Percentiles rank a stretch among this genome's conserved stretches.
Conservation (phyloP, 208 protist genomes). For the Acanthamoeba lenticulata region DNA sequence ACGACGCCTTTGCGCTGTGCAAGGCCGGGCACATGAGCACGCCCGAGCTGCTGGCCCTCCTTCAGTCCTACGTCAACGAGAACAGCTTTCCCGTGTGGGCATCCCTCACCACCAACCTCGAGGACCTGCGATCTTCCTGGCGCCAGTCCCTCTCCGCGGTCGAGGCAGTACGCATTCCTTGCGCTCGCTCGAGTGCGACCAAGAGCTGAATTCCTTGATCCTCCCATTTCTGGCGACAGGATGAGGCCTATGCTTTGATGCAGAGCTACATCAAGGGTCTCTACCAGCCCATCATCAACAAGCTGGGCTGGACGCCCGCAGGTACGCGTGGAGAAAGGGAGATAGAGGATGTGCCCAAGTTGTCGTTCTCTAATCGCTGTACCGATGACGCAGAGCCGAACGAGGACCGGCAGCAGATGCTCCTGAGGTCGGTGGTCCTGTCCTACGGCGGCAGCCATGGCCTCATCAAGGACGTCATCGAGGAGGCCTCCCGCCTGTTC, state of each 20-base stretch:
- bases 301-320: constrained; percentile 17
- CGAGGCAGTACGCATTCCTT: background rate
- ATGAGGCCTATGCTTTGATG: background rate
- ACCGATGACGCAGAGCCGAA: background rate
- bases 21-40: constrained; percentile 62
- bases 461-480: constrained; percentile 11
- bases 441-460: constrained; percentile 28
- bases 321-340: background rate
- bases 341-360: too few relatives aligned
- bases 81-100: constrained; percentile 42
- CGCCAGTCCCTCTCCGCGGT: background rate
- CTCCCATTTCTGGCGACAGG: background rate
- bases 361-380: background rate
- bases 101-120: constrained; percentile 34
- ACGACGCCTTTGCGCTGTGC: constrained; percentile 62
- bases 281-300: constrained; percentile 10
- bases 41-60: constrained; percentile 1
- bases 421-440: background rate
- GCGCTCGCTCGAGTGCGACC: background rate
- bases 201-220: background rate
- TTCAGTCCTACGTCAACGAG: constrained; percentile 53
- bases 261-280: background rate
- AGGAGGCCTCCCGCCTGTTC: background rate
- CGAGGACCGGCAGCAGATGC: constrained; percentile 21
- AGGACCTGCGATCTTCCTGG: constrained; percentile 37